These are phyloP conservation scores for Penicillium concentricum DNA, from an alignment of 2,329 filamentous ascomycete species.

Conservation along the genomic window DNA sequence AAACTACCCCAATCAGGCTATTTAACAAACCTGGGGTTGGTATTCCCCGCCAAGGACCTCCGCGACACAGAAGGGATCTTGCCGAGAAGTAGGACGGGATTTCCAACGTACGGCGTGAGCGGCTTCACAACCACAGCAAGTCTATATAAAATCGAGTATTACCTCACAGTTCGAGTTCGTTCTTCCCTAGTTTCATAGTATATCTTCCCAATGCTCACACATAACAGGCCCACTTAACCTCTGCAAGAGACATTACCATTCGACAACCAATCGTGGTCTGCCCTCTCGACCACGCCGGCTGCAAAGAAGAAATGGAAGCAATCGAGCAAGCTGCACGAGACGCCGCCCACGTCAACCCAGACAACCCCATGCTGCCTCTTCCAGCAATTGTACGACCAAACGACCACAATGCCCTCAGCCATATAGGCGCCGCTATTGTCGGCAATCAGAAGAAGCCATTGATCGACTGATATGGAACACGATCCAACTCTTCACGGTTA, in stretches of 20 bases:
- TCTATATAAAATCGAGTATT: constrained; percentile 98
- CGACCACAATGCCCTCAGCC: constrained; percentile 64
- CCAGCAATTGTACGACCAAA: constrained; percentile 75
- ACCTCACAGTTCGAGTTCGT: constrained; percentile 81
- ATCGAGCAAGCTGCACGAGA: constrained; percentile 96
- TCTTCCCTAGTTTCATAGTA: constrained; percentile 1
- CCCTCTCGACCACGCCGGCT: constrained; percentile 89
- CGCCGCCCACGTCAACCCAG: constrained; percentile 79
- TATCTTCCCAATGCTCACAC: constrained; percentile 18
- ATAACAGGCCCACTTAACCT: constrained; percentile 76
- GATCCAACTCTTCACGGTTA: constrained; percentile 15
- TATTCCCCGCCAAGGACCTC: constrained; percentile 86
- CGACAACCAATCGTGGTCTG: constrained; percentile 95
- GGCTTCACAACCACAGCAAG: constrained; percentile 93
- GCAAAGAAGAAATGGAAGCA: constrained; percentile 97
- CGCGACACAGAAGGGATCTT: constrained; percentile 85
- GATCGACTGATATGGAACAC: constrained; percentile 57
- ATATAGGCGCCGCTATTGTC: constrained; percentile 63
- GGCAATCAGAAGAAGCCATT: constrained; percentile 62
- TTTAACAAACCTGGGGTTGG: constrained; percentile 84
- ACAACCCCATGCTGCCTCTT: constrained; percentile 90
- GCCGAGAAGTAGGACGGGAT: constrained; percentile 78
- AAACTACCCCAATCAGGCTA: constrained; percentile 90
- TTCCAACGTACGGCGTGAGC: constrained; percentile 82
- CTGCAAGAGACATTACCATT: constrained; percentile 81